Conservation (phyloP, 2,329 filamentous ascomycete genomes). For the Pseudopithomyces chartarum region DNA sequence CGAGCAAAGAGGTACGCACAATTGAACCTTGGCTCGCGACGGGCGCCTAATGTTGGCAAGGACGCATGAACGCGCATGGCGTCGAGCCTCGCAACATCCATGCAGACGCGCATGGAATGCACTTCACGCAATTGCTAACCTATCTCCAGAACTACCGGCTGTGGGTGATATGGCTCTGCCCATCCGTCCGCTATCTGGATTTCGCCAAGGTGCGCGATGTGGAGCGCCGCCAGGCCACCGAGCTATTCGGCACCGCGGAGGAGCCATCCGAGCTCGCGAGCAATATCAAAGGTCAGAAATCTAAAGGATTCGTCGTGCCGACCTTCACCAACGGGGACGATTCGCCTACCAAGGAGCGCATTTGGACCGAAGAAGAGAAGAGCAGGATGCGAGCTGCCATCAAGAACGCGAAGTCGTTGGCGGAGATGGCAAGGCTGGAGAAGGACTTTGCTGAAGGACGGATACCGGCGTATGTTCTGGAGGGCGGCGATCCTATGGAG, state of each 20-base stretch:
- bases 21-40: neutral
- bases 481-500: constrained; percentile 36
- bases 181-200: constrained; percentile 86
- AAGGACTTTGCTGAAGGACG: constrained; percentile 90
- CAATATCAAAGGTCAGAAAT: constrained; percentile 81
- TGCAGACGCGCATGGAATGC: neutral
- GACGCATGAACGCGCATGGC: constrained; percentile 12
- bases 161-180: constrained; percentile 88
- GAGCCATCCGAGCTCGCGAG: constrained; percentile 78
- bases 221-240: constrained; percentile 75
- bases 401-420: constrained; percentile 82
- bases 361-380: constrained; percentile 85
- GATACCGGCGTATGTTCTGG: constrained; percentile 61
- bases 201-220: constrained; percentile 88
- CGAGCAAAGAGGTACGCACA: constrained; percentile 78
- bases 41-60: constrained; percentile 25
- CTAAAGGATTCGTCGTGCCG: constrained; percentile 70
- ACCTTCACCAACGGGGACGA: constrained; percentile 44
- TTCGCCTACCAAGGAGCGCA: constrained; percentile 61
- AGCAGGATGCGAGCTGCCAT: constrained; percentile 85
- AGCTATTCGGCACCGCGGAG: constrained; percentile 81
- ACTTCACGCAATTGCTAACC: constrained; percentile 13
- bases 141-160: constrained; percentile 80
- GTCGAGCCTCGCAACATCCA: neutral
- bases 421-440: constrained; percentile 88